Evolutionary conservation across 345 rosid species (phyloP).

Genomic region (Geranium rotundifolium): DNA sequence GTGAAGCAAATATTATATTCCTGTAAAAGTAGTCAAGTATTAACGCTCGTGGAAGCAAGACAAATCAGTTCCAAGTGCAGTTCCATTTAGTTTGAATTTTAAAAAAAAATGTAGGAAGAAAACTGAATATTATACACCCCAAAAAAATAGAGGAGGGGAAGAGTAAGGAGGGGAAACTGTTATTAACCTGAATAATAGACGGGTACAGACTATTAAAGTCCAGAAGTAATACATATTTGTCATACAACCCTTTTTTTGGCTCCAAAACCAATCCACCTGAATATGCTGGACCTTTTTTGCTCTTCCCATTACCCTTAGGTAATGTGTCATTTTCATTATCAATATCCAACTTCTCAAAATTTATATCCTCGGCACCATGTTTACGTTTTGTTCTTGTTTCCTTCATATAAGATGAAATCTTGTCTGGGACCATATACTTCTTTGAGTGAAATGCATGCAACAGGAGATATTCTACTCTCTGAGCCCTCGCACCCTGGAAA

Average conservation of each 20-base stretch:
- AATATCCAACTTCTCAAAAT: slow-evolving; percentile 35
- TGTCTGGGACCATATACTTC: slow-evolving; percentile 92
- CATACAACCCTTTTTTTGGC: slow-evolving; percentile 92
- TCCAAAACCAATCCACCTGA: slow-evolving; percentile 95
- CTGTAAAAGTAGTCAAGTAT: slow-evolving; percentile 29
- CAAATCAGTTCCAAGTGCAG: not conserved
- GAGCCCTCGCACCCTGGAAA: slow-evolving; percentile 94
- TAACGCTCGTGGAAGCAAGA: slow-evolving; percentile 2
- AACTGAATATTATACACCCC: not conserved
- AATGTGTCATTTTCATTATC: slow-evolving; percentile 36
- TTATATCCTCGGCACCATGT: slow-evolving; percentile 33
- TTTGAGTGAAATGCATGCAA: slow-evolving; percentile 87
- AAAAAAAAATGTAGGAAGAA: not conserved
- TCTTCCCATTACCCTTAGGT: slow-evolving; percentile 35
- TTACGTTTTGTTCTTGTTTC: slow-evolving; percentile 49
- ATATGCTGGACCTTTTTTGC: slow-evolving; percentile 86
- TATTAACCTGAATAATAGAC: slow-evolving; percentile 88
- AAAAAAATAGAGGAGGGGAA: slow-evolving; percentile 5
- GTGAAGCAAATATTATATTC: slow-evolving; percentile 97
- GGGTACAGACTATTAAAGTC: slow-evolving; percentile 99
- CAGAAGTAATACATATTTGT: slow-evolving; percentile 82
- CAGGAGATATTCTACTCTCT: slow-evolving; percentile 83
- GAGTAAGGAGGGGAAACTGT: slow-evolving; percentile 3
- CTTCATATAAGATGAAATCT: slow-evolving; percentile 40
- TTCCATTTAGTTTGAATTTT: not conserved